Evolutionary conservation across 2,329 filamentous ascomycete species (phyloP), one percentile per base, ranked within the genome.

Genomic region (Penicillium freii): DNA sequence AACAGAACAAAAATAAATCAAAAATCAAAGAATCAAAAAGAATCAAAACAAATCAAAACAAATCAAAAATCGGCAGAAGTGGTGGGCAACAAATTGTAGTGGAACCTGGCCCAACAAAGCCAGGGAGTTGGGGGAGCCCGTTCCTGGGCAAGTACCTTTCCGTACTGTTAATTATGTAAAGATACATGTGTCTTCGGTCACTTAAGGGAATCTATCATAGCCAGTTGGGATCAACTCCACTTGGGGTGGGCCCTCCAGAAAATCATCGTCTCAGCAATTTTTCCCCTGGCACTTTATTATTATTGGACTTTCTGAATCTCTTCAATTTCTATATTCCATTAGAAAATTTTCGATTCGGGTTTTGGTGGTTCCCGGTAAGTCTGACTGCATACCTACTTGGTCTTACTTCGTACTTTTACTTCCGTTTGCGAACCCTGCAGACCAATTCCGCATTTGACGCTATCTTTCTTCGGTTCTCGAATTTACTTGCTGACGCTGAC

Each of bases 31-130:
- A n/a, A n/a, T n/a, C n/a, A 38, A 19, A n/a, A 31, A 29, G 13
- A 34, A 29, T 17, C 4, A 19, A 44, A 23, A 38, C n/a, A 19
- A 46, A 39, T 15, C 33, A 31, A 36, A 27, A 29, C 7, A 60
- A 58, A 38, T 4, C 4, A 54, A 50, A 57, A 42, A 21, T 31
- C 10, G 23, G 34, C 36, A 43, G 50, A 47, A 45, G 50, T 38
- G 48, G 42, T 45, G 54, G 53, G 52, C 54, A 31, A 25, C 33
- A 25, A 23, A 51, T 51, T 49, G 51, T 52, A 56, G 65, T 67
- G 64, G 57, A 61, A 51, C 57, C 52, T 56, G 61, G 65, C 66
- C 64, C 66, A 69, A 69, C 66, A 69, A 65, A 67, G 60, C 55
- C 46, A 51, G 55, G 54, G 56, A 66, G 64, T 67, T 66, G 66